A percentile compares a stretch with the other conserved stretches of the same genome.
Conservation (phyloP, 2,329 filamentous ascomycete species). For the Trichoderma hamatum region DNA sequence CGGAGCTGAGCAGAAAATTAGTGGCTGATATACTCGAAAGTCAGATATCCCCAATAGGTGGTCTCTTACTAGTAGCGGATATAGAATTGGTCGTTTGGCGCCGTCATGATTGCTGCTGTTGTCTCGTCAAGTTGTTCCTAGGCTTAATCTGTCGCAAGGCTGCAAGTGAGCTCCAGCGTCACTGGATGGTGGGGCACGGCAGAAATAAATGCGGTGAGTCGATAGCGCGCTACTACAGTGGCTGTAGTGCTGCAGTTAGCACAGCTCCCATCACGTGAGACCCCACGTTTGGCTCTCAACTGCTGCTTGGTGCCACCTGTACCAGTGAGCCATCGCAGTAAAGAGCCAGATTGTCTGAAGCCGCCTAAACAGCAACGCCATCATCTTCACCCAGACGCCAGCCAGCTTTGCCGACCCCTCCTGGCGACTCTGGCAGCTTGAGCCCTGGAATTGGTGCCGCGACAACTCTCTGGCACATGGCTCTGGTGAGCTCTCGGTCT, state of each 20-base stretch:
- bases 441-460: slow-evolving; percentile 37
- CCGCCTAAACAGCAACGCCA: slow-evolving; percentile 11
- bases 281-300: slow-evolving; percentile 20
- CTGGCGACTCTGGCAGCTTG: slow-evolving; percentile 37
- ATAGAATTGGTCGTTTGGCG: slow-evolving; percentile 83
- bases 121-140: slow-evolving; percentile 1
- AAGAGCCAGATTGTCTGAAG: slow-evolving; percentile 27
- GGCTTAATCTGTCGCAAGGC: slow-evolving; percentile 24
- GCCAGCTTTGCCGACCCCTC: slow-evolving; percentile 41
- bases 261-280: slow-evolving; percentile 39
- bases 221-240: neutral
- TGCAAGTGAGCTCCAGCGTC: slow-evolving; percentile 12
- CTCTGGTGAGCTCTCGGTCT: slow-evolving; percentile 34
- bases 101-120: slow-evolving; percentile 57
- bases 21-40: slow-evolving; percentile 3
- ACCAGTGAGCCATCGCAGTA: slow-evolving; percentile 34
- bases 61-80: slow-evolving; percentile 85
- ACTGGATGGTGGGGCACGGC: slow-evolving; percentile 31
- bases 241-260: neutral
- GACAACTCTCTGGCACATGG: slow-evolving; percentile 37
- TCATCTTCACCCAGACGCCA: slow-evolving; percentile 33
- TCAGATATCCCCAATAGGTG: neutral
- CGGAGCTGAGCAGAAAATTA: slow-evolving; percentile 66
- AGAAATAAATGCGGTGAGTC: slow-evolving; percentile 25
- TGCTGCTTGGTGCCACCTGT: slow-evolving; percentile 47